These are phyloP conservation scores for Metschnikowia henanensis DNA, from an alignment of 805 yeast genomes.

Conservation along the genomic window DNA sequence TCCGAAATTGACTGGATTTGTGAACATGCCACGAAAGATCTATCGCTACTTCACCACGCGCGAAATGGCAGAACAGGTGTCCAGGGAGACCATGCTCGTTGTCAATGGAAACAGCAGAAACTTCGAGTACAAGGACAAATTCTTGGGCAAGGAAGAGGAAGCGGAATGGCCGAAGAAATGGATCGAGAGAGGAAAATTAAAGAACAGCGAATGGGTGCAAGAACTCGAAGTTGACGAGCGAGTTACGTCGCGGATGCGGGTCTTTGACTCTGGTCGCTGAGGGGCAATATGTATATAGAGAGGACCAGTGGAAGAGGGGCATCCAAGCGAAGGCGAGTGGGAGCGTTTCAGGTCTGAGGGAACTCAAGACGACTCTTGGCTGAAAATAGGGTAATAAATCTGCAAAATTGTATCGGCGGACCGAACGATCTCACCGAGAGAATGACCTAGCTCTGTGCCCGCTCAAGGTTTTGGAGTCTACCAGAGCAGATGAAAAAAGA, in stretches of 20 bases:
- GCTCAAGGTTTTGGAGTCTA: too few species aligned
- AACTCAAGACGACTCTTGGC: too few species aligned
- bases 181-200: slow-evolving; percentile 74
- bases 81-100: slow-evolving; percentile 52
- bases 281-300: background rate
- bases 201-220: slow-evolving; percentile 85
- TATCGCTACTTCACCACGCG: slow-evolving; percentile 78
- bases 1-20: slow-evolving; percentile 78
- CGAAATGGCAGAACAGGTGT: slow-evolving; percentile 63
- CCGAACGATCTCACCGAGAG: too few species aligned
- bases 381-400: too few species aligned
- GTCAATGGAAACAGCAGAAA: slow-evolving; percentile 54
- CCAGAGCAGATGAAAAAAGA: too few species aligned
- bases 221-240: slow-evolving; percentile 71
- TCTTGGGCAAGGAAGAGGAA: slow-evolving; percentile 25
- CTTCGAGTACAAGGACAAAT: slow-evolving; percentile 45
- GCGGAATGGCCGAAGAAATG: slow-evolving; percentile 47
- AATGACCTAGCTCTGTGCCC: too few species aligned
- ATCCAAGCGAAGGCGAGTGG: too few species aligned
- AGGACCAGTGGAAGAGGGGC: background rate
- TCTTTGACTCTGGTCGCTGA: slow-evolving; percentile 31
- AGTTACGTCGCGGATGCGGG: slow-evolving; percentile 52
- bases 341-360: too few species aligned
- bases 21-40: slow-evolving; percentile 71
- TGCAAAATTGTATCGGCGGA: too few species aligned